Evolutionary conservation across 2,329 filamentous ascomycete species (phyloP).

Genomic region (Grosmannia serpens): DNA sequence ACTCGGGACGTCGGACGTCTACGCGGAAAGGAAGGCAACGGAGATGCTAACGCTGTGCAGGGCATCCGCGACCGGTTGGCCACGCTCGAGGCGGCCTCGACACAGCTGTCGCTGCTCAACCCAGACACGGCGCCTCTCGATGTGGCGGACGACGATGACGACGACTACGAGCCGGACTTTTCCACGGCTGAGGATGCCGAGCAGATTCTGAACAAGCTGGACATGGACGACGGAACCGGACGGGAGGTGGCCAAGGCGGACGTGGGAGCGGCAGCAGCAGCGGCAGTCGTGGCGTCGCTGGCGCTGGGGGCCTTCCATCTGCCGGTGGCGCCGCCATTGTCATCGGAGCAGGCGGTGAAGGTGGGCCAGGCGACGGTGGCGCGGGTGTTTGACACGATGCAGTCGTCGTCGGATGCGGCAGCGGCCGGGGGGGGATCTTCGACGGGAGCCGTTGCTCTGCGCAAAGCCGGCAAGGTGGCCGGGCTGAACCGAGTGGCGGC

Average conservation of each 20-base stretch:
- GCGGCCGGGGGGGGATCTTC: constrained; percentile 25
- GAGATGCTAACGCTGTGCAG: constrained; percentile 16
- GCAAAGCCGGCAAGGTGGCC: constrained; percentile 26
- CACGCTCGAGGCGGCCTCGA: constrained; percentile 28
- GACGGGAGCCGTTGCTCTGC: not conserved
- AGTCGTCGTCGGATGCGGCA: constrained; percentile 55
- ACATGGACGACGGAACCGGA: constrained; percentile 46
- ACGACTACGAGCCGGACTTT: constrained; percentile 88
- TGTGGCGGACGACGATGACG: constrained; percentile 64
- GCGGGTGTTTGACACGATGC: constrained; percentile 69
- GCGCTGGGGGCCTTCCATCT: constrained; percentile 70
- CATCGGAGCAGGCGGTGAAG: constrained; percentile 57
- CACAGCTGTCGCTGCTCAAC: constrained; percentile 35
- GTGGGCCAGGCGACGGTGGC: constrained; percentile 64
- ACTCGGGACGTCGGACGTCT: not conserved
- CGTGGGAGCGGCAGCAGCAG: constrained; percentile 13
- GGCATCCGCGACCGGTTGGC: constrained; percentile 41
- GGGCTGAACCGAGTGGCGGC: constrained; percentile 80
- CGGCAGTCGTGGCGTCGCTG: constrained; percentile 39
- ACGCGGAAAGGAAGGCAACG: not conserved
- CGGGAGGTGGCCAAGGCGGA: constrained; percentile 21
- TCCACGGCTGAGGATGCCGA: constrained; percentile 65
- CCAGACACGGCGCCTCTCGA: constrained; percentile 49
- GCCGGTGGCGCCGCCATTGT: constrained; percentile 63
- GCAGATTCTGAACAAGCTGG: constrained; percentile 66